Evolutionary conservation across 805 yeast species (phyloP).

Genomic region (Spathaspora arborariae): DNA sequence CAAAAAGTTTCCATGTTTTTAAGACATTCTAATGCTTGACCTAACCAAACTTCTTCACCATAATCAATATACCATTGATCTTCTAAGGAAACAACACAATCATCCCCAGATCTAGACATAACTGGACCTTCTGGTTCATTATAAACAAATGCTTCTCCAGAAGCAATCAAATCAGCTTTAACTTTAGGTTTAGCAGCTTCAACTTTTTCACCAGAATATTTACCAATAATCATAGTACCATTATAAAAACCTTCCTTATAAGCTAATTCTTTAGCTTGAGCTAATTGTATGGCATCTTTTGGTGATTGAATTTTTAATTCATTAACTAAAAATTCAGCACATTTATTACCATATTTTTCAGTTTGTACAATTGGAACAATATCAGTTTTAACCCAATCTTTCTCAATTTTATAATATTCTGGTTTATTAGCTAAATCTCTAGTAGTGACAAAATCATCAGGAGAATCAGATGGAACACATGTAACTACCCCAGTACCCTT

Average conservation of each 20-base stretch:
- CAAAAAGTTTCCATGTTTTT: slow-evolving; percentile 72
- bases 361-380: slow-evolving; percentile 73
- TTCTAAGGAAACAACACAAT: slow-evolving; percentile 92
- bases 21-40: slow-evolving; percentile 75
- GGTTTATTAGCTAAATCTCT: slow-evolving; percentile 84
- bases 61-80: slow-evolving; percentile 98
- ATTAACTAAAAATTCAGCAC: slow-evolving; percentile 81
- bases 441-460: slow-evolving; percentile 91
- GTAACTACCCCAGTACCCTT: slow-evolving; percentile 99
- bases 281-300: slow-evolving; percentile 81
- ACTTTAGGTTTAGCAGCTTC: slow-evolving; percentile 88
- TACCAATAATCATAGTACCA: slow-evolving; percentile 78
- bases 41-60: slow-evolving; percentile 91
- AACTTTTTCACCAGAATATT: slow-evolving; percentile 83
- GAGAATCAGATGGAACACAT: slow-evolving; percentile 98
- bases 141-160: slow-evolving; percentile 82
- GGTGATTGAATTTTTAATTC: slow-evolving; percentile 92
- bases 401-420: slow-evolving; percentile 79
- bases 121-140: slow-evolving; percentile 92
- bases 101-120: slow-evolving; percentile 93
- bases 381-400: slow-evolving; percentile 80
- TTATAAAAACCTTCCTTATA: slow-evolving; percentile 96
- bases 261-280: slow-evolving; percentile 89
- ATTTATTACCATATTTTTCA: slow-evolving; percentile 80
- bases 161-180: slow-evolving; percentile 71